phyloP scores from a whole-genome alignment of 1,284 basidiomycete genomes.

The Fomitiporia mediterranea region DNA sequence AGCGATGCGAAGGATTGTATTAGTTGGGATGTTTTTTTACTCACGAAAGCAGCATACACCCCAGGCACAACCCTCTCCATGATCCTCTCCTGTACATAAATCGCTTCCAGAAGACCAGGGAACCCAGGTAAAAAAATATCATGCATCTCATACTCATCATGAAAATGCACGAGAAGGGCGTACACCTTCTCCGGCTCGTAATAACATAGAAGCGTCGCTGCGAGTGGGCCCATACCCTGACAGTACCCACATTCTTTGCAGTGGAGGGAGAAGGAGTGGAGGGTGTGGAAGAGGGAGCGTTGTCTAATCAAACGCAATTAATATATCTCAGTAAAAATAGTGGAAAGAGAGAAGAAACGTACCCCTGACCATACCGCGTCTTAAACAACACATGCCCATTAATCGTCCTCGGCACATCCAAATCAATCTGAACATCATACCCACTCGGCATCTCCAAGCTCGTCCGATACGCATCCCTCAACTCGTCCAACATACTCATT shows the following conservation, averaged over 20 bases:
- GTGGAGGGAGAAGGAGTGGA: constrained; percentile 86
- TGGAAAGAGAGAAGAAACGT: constrained; percentile 30
- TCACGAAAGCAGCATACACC: constrained; percentile 76
- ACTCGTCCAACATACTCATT: constrained; percentile 22
- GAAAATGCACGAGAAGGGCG: constrained; percentile 76
- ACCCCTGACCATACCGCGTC: constrained; percentile 94
- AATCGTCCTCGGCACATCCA: constrained; percentile 97
- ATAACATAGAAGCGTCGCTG: constrained; percentile 92
- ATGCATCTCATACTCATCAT: constrained; percentile 88
- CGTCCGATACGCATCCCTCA: constrained; percentile 50
- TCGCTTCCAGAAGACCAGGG: constrained; percentile 89
- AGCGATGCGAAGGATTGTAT: background rate
- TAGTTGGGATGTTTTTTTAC: constrained; percentile 24
- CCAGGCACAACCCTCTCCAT: constrained; percentile 83
- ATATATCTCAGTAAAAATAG: background rate
- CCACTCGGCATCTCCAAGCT: constrained; percentile 74
- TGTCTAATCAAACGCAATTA: constrained; percentile 49
- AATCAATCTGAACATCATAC: constrained; percentile 96
- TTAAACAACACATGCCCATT: constrained; percentile 92
- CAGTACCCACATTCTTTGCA: constrained; percentile 94
- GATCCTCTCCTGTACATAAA: constrained; percentile 90
- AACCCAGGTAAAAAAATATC: constrained; percentile 91
- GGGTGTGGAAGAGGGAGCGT: constrained; percentile 89
- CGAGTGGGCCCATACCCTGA: constrained; percentile 98
- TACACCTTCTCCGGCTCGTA: constrained; percentile 88